These are phyloP conservation scores for Xylaria sp. DNA, from an alignment of 2,329 filamentous ascomycete species.

Conservation along the genomic window DNA sequence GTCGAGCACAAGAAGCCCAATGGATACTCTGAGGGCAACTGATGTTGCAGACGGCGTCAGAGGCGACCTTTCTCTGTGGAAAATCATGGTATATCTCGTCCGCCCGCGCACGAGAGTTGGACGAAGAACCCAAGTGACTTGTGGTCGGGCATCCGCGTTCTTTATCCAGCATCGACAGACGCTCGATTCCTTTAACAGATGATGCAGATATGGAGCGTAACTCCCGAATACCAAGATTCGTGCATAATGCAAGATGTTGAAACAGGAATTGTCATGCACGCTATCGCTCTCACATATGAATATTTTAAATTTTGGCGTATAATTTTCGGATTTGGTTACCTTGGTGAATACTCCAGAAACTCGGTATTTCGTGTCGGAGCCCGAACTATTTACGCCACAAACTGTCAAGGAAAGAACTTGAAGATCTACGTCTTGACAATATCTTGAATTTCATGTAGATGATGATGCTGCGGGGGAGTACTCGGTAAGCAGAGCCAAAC, in stretches of 20 bases:
- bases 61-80: conserved; percentile 1
- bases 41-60: conserved; percentile 19
- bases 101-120: background rate
- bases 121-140: background rate
- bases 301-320: background rate
- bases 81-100: conserved; percentile 13
- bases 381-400: background rate
- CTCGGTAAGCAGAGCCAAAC: background rate
- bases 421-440: background rate
- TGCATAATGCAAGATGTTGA: too few relatives aligned
- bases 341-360: background rate
- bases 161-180: background rate
- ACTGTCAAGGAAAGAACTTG: background rate
- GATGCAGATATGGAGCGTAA: background rate
- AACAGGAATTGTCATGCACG: background rate
- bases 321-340: background rate
- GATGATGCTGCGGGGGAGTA: too few relatives aligned
- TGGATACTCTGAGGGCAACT: conserved; percentile 41
- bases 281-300: background rate
- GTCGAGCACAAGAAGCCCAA: conserved; percentile 52
- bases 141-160: background rate
- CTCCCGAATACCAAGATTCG: background rate
- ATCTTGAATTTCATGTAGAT: background rate
- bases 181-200: background rate
- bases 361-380: background rate